Base-by-base conservation (phyloP, 2,329 filamentous ascomycete species). In the Pezicula rhizophila region DNA sequence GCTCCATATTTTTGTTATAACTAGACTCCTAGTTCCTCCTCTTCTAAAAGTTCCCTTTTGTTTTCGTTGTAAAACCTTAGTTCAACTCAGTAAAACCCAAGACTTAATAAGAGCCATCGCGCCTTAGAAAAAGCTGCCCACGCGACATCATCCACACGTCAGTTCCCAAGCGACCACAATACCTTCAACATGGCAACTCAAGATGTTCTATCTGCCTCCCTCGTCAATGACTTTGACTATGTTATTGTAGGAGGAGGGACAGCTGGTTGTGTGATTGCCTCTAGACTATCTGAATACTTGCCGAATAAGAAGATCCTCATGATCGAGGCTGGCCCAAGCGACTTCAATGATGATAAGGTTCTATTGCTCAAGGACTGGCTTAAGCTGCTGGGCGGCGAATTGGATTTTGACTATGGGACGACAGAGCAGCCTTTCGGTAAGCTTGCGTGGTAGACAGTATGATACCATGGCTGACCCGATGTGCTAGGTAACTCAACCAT, bases 381-480 rank as follows among this genome's bases (percentile, higher is more conserved):
- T 55, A 82, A 78, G 56, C 75, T 96, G 45, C 80, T 96, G 25
- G 90, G 90, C 55, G 88, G 89, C 63, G 83, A 95, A 64, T 79
- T 95, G 52, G 90, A 96, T 71, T 95, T 92, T 69, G 89, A 95
- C 70, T 95, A 95, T 70, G 80, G 80, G 62, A 95, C 89, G 37
- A 60, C 84, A 42, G 89, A 95, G 70, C 90, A 96, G 73, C 89
- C 89, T 55, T 93, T 82, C 72, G 89, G 89, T 66, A 93, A 92
- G 74, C 89, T 48, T 77, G 85, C 72, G 93, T 92, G 10, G 20
- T n/a, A 23, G 33, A 25, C 38, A 23, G 25, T 45, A 48, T 33
- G n/a, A 15, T 31, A 15, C 43, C 25, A 51, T 38, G 6, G 44
- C 56, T 57, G 38, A 59, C 44, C 18, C 20, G 49, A 51, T 25